Evolutionary conservation across 2,329 filamentous ascomycete species (phyloP), one percentile per base, ranked within the genome.

Genomic region (Penicillium brasilianum): DNA sequence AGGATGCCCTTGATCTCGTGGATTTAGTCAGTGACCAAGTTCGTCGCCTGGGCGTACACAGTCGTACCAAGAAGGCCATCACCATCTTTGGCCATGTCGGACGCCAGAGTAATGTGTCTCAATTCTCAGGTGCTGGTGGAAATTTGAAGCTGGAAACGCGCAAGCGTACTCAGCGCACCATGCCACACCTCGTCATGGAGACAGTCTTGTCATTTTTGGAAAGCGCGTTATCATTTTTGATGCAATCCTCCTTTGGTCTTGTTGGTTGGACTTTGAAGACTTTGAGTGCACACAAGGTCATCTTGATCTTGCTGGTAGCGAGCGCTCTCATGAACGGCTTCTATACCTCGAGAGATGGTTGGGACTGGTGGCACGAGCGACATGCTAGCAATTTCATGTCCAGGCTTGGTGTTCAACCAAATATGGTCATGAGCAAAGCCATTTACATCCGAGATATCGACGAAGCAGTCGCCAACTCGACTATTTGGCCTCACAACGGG

Each of bases 351-450:
- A 87, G 88, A 64, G 88, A 92, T 72, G 86, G 86, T 7, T 87
- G 88, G 69, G 82, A 85, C 1, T 98, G 93, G 93, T 97, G 91
- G 90, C 84, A 86, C 49, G 94, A 98, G 78, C 87, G 92, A 59
- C 89, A 87, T 61, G 92, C 93, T 1, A 85, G 85, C 16, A 88
- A 84, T 43, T 97, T 94, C 75, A 95, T 99, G 92, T 82, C 82
- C 36, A 84, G 88, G 13, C 80, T 98, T 14, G 94, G 94, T 10
- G 88, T 98, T 8, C 85, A 86, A 3, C 92, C 93, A 8, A 90
- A 96, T 67, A 77, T 84, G 20, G 85, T 90, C 64, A 94, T 97
- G 91, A 91, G 90, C 77, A 92, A 90, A 75, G 88, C 91, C 9
- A 87, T 99, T 28, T 97, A 95, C 73, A 78, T 97, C 58, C 84